A percentile compares a stretch with the other conserved stretches of the same genome.
Evolutionary conservation across 306 rosid species (phyloP).

Genomic region (Ammopiptanthus mongolicus): DNA sequence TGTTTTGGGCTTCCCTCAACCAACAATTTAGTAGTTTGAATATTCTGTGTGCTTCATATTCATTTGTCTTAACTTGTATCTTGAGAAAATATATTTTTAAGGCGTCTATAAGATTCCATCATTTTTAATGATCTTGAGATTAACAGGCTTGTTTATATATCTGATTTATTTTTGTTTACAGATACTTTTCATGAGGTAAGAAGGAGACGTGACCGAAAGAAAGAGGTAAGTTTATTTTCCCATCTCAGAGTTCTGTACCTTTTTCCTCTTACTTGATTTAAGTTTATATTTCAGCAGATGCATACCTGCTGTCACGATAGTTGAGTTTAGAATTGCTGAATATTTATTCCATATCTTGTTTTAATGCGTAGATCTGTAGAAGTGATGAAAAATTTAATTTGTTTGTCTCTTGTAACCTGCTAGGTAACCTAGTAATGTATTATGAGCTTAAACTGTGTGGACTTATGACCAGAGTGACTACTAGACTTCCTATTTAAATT

Average conservation of each 20-base stretch:
- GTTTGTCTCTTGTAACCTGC: neutral
- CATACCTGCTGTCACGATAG: neutral
- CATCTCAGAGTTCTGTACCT: neutral
- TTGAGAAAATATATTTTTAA: neutral
- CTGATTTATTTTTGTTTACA: slow-evolving; percentile 28
- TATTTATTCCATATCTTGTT: neutral
- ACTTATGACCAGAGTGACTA: neutral
- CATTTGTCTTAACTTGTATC: neutral
- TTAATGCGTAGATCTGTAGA: neutral
- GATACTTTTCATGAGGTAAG: slow-evolving; percentile 86
- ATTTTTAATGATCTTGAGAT: neutral
- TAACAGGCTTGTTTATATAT: neutral
- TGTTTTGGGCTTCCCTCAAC: too few relatives aligned
- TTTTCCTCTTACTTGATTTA: neutral
- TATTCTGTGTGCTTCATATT: neutral
- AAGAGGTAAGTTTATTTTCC: slow-evolving; percentile 48
- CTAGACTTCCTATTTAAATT: slow-evolving; percentile 4
- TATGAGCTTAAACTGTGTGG: neutral
- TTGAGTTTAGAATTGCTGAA: neutral
- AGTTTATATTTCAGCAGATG: neutral
- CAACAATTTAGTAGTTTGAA: neutral
- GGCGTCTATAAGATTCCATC: neutral
- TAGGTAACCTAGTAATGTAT: neutral
- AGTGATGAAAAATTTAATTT: neutral
- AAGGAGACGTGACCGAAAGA: slow-evolving; percentile 63